Evolutionary conservation across 495 filamentous ascomycete species (phyloP), one percentile per base, ranked within the genome.

Genomic region (Aspergillus cavernicola): DNA sequence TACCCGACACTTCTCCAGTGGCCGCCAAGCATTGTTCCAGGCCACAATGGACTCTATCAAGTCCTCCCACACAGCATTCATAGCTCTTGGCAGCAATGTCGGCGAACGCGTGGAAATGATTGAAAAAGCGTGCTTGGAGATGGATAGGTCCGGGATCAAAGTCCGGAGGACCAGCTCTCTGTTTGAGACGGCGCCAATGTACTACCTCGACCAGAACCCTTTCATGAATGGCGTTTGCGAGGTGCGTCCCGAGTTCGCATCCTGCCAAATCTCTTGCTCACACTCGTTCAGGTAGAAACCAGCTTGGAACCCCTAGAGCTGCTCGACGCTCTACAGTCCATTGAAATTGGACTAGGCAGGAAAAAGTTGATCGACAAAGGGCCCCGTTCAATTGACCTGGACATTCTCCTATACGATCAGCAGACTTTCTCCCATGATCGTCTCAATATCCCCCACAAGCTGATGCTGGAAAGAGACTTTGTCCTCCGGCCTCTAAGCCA

Each of bases 121-220:
- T 40, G 90, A 95, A 67, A 71, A 77, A 51, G 92, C 93, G 1
- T 90, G 90, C 66, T 75, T 73, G 18, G 80, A 86, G 61, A 87
- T 98, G 83, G 80, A 86, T 45, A 65, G 69, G 24, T 73, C 81
- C 29, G 82, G 79, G 42, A 89, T 97, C 66, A 81, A 72, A 51
- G 79, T 98, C 33, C 79, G 82, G 48, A 73, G 85, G 59, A 96
- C 92, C 0, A 97, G 93, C 64, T 83, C 84, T 48, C 75, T 98
- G 32, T 98, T 92, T 76, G 90, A 97, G 72, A 98, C 92, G 6
- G 83, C 88, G 54, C 88, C 93, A 19, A 98, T 98, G 93, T 97
- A 98, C 71, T 85, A 96, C 58, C 70, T 86, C 56, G 85, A 96
- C 61, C 93, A 98, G 65, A 82, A 82, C 52, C 79, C 83, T 15